phyloP scores from a whole-genome alignment of 805 yeast genomes.

The Blastobotrys mokoenaii region DNA sequence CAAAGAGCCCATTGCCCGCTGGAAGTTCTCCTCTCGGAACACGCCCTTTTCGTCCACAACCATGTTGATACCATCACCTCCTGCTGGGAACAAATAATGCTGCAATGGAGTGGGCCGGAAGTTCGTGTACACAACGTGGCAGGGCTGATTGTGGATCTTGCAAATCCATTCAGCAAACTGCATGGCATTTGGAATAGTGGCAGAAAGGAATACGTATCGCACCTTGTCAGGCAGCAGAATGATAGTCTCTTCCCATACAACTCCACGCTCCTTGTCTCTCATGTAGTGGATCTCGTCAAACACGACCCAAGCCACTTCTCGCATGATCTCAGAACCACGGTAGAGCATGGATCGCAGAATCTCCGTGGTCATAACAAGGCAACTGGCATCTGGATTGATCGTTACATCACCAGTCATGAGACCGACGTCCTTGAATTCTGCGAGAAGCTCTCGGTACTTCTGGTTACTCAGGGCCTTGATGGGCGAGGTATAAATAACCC shows the following conservation, averaged over 20 bases:
- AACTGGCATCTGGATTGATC: slow-evolving; percentile 95
- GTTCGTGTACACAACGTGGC: slow-evolving; percentile 97
- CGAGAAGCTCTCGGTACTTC: slow-evolving; percentile 82
- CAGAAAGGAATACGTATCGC: slow-evolving; percentile 85
- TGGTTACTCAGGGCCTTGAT: slow-evolving; percentile 92
- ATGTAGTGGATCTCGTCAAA: slow-evolving; percentile 98
- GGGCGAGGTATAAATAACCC: slow-evolving; percentile 93
- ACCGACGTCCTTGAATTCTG: slow-evolving; percentile 88
- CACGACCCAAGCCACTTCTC: slow-evolving; percentile 98
- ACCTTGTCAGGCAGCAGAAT: slow-evolving; percentile 94
- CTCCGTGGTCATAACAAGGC: slow-evolving; percentile 98
- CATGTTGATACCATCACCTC: slow-evolving; percentile 94
- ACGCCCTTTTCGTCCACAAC: slow-evolving; percentile 97
- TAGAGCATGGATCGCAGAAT: slow-evolving; percentile 94
- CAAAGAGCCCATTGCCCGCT: slow-evolving; percentile 94
- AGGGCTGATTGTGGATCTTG: slow-evolving; percentile 89
- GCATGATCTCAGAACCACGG: slow-evolving; percentile 94
- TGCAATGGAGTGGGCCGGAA: slow-evolving; percentile 98
- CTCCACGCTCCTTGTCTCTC: slow-evolving; percentile 98
- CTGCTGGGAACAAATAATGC: slow-evolving; percentile 96
- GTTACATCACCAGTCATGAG: slow-evolving; percentile 99
- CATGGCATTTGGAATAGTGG: slow-evolving; percentile 96
- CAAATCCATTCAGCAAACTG: slow-evolving; percentile 99
- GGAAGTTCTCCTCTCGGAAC: slow-evolving; percentile 95
- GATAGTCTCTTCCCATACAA: slow-evolving; percentile 99